phyloP scores from a whole-genome alignment of 768 basidiomycete genomes.

The Xanthoconium stramineum region DNA sequence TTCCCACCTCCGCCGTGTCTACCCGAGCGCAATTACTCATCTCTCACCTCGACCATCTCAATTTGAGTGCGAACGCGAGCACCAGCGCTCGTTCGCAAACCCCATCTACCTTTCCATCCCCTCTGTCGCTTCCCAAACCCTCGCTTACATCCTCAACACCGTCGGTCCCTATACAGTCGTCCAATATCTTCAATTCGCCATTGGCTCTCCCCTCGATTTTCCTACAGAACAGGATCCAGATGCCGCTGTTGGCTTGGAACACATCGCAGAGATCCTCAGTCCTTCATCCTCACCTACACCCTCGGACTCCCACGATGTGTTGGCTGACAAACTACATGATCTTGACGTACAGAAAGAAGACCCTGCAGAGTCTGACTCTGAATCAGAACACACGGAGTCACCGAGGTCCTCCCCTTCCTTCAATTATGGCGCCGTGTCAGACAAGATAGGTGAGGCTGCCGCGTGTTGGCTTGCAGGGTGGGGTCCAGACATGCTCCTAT shows the following conservation, averaged over 20 bases:
- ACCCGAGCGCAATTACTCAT: too few relatives aligned
- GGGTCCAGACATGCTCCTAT: conserved; percentile 73
- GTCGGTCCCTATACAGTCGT: conserved; percentile 76
- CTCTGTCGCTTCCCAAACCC: conserved; percentile 67
- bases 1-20: too few relatives aligned
- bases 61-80: too few relatives aligned
- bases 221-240: conserved; percentile 43
- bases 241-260: conserved; percentile 67
- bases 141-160: conserved; percentile 67
- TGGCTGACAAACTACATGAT: conserved; percentile 31
- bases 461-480: conserved; percentile 86
- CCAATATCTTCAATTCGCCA: conserved; percentile 78
- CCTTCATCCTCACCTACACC: conserved; percentile 28
- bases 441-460: conserved; percentile 90
- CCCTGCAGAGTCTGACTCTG: conserved; percentile 33
- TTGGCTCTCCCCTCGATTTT: conserved; percentile 60
- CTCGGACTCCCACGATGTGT: conserved; percentile 18
- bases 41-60: too few relatives aligned
- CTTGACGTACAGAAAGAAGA: conserved; percentile 37
- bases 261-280: conserved; percentile 51
- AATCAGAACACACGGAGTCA: conserved; percentile 22
- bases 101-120: conserved; percentile 84
- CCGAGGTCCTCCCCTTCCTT: conserved; percentile 39
- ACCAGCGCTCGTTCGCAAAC: too few relatives aligned
- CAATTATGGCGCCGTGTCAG: conserved; percentile 83